Evolutionary conservation across 306 rosid genomes (phyloP).

Genomic region (Glycine latifolia): DNA sequence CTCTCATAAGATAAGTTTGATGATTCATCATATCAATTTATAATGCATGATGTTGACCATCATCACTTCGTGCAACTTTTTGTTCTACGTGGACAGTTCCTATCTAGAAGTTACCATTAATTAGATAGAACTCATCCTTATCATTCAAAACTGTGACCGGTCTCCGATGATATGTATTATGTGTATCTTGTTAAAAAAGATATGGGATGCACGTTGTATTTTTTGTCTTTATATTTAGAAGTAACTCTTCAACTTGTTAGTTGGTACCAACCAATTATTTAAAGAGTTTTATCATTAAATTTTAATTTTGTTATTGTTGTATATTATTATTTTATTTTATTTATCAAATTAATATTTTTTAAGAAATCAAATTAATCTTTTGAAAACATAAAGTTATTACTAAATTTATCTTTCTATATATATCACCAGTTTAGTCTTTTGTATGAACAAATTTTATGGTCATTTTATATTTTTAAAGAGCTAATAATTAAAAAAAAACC

Average conservation of each 20-base stretch:
- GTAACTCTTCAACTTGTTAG: background rate
- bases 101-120: background rate
- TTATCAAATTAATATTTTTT: too few species aligned
- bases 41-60: conserved; percentile 7
- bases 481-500: background rate
- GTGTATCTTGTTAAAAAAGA: background rate
- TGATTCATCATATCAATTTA: background rate
- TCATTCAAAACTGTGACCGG: background rate
- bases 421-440: background rate
- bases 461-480: too few species aligned
- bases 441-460: too few species aligned
- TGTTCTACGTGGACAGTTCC: background rate
- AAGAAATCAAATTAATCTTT: too few species aligned
- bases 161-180: background rate
- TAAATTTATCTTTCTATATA: background rate
- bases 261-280: background rate
- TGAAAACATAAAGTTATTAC: too few species aligned
- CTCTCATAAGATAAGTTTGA: conserved; percentile 26
- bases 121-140: background rate
- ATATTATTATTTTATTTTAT: too few species aligned
- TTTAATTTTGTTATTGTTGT: background rate
- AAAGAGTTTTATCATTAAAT: background rate
- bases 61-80: background rate
- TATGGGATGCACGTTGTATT: conserved; percentile 10
- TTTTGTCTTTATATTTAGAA: background rate